Percentiles rank a stretch among this genome's conserved stretches.
phyloP scores from a whole-genome alignment of 108 stramenopile genomes.

The Cylindrotheca fusiformis region DNA sequence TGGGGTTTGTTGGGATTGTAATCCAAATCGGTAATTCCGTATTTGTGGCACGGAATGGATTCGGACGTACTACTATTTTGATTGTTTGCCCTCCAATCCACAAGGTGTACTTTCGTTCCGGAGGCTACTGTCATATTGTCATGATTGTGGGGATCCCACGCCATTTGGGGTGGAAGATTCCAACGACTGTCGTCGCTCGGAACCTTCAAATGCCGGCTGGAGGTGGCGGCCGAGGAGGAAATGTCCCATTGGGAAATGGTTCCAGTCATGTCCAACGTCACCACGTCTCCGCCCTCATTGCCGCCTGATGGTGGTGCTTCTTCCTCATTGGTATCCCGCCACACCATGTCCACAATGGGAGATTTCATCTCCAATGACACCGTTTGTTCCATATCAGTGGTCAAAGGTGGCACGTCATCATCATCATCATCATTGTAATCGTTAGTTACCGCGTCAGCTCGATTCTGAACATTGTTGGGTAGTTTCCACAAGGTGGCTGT shows the following conservation, averaged over 20 bases:
- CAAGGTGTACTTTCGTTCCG: constrained; percentile 35
- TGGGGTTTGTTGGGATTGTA: constrained; percentile 96
- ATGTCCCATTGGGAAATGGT: constrained; percentile 30
- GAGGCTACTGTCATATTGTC: constrained; percentile 41
- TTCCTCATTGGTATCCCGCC: constrained; percentile 13
- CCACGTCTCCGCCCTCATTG: constrained; percentile 13
- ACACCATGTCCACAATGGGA: constrained; percentile 20
- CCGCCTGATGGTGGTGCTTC: not conserved
- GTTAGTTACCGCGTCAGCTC: not conserved
- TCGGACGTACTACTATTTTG: constrained; percentile 24
- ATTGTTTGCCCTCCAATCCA: constrained; percentile 58
- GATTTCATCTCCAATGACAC: constrained; percentile 2
- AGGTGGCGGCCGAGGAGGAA: constrained; percentile 16
- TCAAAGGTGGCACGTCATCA: not conserved
- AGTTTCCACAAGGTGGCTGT: constrained; percentile 41
- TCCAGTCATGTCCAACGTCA: constrained; percentile 28
- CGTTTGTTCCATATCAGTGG: not conserved
- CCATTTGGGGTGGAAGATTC: constrained; percentile 50
- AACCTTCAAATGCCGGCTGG: constrained; percentile 9
- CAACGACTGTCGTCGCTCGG: not conserved
- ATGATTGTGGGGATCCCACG: constrained; percentile 81
- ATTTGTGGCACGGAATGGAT: constrained; percentile 46
- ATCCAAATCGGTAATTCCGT: constrained; percentile 79
- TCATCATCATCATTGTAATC: constrained; percentile 16
- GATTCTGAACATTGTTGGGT: constrained; percentile 10